Base-by-base conservation (phyloP, 768 basidiomycete species). In the Piloderma croceum region DNA sequence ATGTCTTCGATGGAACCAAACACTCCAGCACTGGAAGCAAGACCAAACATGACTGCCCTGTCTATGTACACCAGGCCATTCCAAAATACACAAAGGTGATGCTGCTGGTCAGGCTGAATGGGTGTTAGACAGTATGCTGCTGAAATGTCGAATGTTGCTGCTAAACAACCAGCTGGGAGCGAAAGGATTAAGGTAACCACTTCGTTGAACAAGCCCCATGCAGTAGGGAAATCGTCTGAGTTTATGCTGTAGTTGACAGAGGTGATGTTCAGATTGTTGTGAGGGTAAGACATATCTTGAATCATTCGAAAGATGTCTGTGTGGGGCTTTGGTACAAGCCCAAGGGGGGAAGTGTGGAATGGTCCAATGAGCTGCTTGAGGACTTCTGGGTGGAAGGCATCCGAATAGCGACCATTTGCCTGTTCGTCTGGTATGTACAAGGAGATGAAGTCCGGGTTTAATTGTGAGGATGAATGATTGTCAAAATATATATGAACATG, bases 191-290 rank as follows among this genome's bases (percentile, higher is more conserved):
- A 21, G 47, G n/a, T n/a, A n/a, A n/a, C n/a, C n/a, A n/a, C n/a
- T n/a, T n/a, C n/a, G n/a, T n/a, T n/a, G 49, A 71, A 71, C 1
- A 65, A 61, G 0, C 67, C 65, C 69, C 70, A 72, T 0, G 38
- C 53, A 0, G 52, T 58, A 0, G 52, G 58, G 36, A 65, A 69
- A 15, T 57, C 29, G 32, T 61, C 49, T 0, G 50, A 44, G 33
- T 63, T 34, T 11, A 67, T 60, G 11, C 42, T 38, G 1, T 58
- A 39, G 39, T 68, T 68, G 6, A 68, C 39, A 1, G 61, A 68
- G 0, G 41, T 35, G 7, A 53, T 36, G 0, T 25, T 13, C 0
- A 59, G 53, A 24, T 61, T 24, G 39, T 58, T 38, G 1, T 51
- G 25, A 0, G 61, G 63, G 40, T 41, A 65, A 0, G 64, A 68